Base-by-base conservation (phyloP, 441 rosid species). In the Populus trichocarpa region DNA sequence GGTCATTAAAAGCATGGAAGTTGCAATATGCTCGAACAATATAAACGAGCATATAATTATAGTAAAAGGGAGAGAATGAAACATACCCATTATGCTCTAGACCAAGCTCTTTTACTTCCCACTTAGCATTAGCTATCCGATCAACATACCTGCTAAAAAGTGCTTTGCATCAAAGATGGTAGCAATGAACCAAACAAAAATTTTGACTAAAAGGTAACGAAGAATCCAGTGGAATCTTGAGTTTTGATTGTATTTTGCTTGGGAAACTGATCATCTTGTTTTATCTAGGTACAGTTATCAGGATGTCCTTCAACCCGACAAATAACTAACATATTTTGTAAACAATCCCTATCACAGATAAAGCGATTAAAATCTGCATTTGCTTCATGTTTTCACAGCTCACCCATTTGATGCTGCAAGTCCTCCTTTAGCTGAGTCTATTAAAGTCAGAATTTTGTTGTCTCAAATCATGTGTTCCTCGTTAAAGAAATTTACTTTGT, bases 71-170 rank as follows among this genome's bases (percentile, higher is more conserved):
- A 28, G 18, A 70, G 22, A 42, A n/a, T 79, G 83, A 75, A 81
- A 88, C 99, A 73, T 81, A 96, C 99, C 99, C 98, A 81, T 96
- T 96, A 78, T 96, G 98, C 86, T 96, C 99, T 69, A 96, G 84
- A 66, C 99, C 99, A 38, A 96, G 90, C 87, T 96, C 99, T 87
- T 89, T 96, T 74, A 94, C 84, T 86, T 96, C 99, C 99, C 99
- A 96, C 85, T 92, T 96, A 46, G 97, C 91, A 81, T 87, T 90
- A 77, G 98, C 90, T 83, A 96, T 88, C 75, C 96, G 91, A 85
- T 96, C 99, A 23, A 89, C 94, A 84, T 93, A 96, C 84, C 98
- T 96, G 89, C 59, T 77, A 82, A 81, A 83, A 68, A 61, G 67
- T 68, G 70, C 71, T 46, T 67, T 74, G 72, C 32, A 68, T 74